phyloP scores from a whole-genome alignment of 441 rosid genomes.

The Cnidoscolus chayamansa region DNA sequence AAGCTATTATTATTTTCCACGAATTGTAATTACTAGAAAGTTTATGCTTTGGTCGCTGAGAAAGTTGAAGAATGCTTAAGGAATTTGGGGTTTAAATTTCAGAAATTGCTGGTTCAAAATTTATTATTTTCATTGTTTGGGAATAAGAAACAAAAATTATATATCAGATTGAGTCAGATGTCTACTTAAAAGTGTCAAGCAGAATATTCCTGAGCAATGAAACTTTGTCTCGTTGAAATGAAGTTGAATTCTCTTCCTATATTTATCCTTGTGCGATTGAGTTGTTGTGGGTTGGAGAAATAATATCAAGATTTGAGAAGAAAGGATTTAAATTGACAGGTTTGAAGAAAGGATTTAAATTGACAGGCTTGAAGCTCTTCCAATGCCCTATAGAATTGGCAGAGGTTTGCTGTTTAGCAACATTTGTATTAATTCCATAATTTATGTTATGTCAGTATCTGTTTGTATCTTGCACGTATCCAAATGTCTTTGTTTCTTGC shows the following conservation, averaged over 20 bases:
- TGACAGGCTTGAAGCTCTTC: constrained; percentile 79
- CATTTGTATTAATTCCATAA: constrained; percentile 11
- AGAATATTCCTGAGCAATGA: background rate
- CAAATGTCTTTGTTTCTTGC: background rate
- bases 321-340: constrained; percentile 40
- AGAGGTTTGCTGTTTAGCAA: constrained; percentile 50
- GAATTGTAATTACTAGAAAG: constrained; percentile 4
- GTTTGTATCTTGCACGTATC: background rate
- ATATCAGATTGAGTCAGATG: background rate
- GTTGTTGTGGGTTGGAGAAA: constrained; percentile 76
- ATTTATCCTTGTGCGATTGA: constrained; percentile 3
- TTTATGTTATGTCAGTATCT: background rate
- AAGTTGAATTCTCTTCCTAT: background rate
- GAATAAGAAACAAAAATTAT: too few species aligned
- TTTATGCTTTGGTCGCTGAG: background rate
- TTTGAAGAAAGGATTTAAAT: constrained; percentile 35
- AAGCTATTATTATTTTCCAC: constrained; percentile 29
- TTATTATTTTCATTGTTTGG: too few species aligned
- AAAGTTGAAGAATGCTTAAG: background rate
- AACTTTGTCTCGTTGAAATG: constrained; percentile 3
- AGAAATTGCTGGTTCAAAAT: background rate
- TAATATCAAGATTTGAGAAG: constrained; percentile 90
- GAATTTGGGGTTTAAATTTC: background rate
- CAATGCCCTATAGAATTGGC: constrained; percentile 81
- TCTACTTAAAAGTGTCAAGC: background rate